Conservation (phyloP, 108 stramenopile species). For the Skeletonema costatum region DNA sequence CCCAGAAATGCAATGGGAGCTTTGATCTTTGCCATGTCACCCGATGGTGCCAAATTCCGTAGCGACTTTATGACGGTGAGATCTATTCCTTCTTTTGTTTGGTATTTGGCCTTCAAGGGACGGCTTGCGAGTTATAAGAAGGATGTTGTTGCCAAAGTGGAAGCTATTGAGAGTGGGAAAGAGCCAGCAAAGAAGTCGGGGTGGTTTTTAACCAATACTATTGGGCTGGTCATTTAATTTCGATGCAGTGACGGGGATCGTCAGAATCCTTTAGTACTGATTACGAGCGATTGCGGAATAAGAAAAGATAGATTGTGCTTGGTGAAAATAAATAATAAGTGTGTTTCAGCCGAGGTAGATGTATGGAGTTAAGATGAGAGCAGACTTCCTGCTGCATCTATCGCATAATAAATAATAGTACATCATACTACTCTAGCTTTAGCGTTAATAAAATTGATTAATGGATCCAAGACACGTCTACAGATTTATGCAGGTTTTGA, state of each 20-base stretch:
- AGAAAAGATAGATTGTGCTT: no score
- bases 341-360: no score
- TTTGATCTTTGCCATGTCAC: slow-evolving; percentile 1
- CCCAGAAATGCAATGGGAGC: slow-evolving; percentile 5
- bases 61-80: slow-evolving; percentile 1
- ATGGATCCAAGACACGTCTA: no score
- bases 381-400: neutral
- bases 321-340: no score
- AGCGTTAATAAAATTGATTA: no score
- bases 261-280: no score
- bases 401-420: neutral
- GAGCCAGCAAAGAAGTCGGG: neutral
- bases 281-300: no score
- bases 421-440: neutral
- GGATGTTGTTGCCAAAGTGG: neutral
- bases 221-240: no score
- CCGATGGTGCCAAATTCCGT: neutral
- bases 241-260: no score
- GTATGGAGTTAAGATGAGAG: no score
- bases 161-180: neutral
- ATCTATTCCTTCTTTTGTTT: neutral
- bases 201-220: neutral
- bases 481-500: no score
- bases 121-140: neutral
- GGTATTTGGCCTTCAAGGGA: neutral